A percentile compares a stretch with the other conserved stretches of the same genome.
Evolutionary conservation across 163 green algal genomes (phyloP).

Genomic region (Scenedesmus sp.): DNA sequence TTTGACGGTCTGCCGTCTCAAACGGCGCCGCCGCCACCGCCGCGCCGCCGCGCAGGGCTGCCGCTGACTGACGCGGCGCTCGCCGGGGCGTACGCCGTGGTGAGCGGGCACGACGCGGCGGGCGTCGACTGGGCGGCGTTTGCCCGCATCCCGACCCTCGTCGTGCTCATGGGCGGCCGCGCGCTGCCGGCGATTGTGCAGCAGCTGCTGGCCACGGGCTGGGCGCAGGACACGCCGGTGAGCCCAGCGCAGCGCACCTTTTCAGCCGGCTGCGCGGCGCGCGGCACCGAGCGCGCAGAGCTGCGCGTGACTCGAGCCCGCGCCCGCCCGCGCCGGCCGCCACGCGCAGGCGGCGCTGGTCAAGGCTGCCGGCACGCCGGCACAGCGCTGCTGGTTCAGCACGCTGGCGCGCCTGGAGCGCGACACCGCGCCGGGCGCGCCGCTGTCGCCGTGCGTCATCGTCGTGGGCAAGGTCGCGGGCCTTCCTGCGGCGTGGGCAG

Average conservation of each 20-base stretch:
- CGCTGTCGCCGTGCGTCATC: constrained; percentile 67
- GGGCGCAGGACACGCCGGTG: constrained; percentile 26
- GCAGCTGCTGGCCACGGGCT: constrained; percentile 45
- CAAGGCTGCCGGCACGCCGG: constrained; percentile 33
- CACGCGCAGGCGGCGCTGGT: constrained; percentile 54
- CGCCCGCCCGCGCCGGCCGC: neutral
- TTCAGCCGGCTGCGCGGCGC: no score
- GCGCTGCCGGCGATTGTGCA: constrained; percentile 49
- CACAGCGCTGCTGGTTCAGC: constrained; percentile 57
- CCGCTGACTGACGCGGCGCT: constrained; percentile 51
- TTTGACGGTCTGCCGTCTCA: neutral
- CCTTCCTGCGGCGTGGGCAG: constrained; percentile 31
- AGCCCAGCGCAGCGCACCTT: no score
- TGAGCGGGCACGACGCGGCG: constrained; percentile 41
- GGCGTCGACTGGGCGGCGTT: constrained; percentile 40
- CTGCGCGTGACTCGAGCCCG: no score
- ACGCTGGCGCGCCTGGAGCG: constrained; percentile 49
- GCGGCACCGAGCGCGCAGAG: no score
- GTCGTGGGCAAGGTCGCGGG: constrained; percentile 39
- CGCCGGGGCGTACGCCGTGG: constrained; percentile 46
- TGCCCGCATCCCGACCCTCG: constrained; percentile 43
- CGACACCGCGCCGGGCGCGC: constrained; percentile 20
- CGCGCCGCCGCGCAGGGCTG: constrained; percentile 40
- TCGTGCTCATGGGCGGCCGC: constrained; percentile 51
- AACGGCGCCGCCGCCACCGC: no score